Percentiles rank a stretch among this genome's conserved stretches.
Conservation (phyloP, 805 yeast genomes). For the Yamadazyma tumulicola region DNA sequence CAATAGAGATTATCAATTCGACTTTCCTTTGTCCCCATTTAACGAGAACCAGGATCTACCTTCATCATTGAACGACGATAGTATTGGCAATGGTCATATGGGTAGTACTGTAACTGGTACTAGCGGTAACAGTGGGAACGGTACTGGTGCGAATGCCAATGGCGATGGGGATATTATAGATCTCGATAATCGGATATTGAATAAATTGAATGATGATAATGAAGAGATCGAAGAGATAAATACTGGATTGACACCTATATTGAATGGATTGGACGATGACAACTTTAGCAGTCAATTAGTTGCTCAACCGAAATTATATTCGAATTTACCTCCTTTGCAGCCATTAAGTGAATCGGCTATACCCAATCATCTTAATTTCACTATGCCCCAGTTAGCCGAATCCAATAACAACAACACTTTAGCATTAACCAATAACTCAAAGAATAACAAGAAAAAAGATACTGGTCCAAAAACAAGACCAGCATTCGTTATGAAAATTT, state of each 20-base stretch:
- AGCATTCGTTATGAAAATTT: slow-evolving; percentile 87
- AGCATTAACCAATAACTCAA: background rate
- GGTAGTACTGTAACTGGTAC: no score
- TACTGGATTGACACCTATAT: slow-evolving; percentile 11
- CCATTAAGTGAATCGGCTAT: slow-evolving; percentile 30
- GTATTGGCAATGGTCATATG: background rate
- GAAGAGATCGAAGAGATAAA: slow-evolving; percentile 1
- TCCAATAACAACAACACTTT: slow-evolving; percentile 1
- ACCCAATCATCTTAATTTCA: slow-evolving; percentile 16
- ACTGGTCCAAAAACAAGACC: slow-evolving; percentile 60
- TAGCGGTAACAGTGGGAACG: background rate
- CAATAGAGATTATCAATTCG: slow-evolving; percentile 11
- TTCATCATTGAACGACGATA: background rate
- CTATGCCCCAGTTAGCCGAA: background rate
- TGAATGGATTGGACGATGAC: slow-evolving; percentile 10
- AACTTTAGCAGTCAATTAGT: slow-evolving; percentile 10
- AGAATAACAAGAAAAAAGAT: slow-evolving; percentile 24
- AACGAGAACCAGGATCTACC: background rate
- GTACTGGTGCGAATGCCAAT: background rate
- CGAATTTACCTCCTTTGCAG: slow-evolving; percentile 22
- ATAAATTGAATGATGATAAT: background rate
- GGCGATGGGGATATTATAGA: background rate
- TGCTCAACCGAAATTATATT: slow-evolving; percentile 10
- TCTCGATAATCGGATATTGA: no score
- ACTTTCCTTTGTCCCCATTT: slow-evolving; percentile 7